phyloP scores from a whole-genome alignment of 1,139 yeast genomes.

The Suhomyces taliae region DNA sequence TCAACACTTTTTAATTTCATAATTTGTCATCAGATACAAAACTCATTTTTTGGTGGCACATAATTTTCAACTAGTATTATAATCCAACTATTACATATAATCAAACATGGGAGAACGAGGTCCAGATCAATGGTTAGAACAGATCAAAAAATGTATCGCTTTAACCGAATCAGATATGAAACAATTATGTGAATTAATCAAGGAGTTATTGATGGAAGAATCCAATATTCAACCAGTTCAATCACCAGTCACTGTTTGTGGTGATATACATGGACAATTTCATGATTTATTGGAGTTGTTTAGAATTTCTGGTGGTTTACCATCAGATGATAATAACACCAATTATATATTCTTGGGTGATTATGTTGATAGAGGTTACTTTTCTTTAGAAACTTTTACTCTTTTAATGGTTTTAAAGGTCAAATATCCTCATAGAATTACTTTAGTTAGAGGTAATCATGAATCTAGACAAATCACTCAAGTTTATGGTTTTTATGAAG shows the following conservation, averaged over 20 bases:
- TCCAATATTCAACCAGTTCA: conserved; percentile 91
- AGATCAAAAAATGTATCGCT: conserved; percentile 85
- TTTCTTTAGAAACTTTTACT: conserved; percentile 89
- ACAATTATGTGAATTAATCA: conserved; percentile 84
- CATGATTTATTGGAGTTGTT: conserved; percentile 91
- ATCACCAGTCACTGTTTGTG: conserved; percentile 95
- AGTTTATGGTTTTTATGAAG: conserved; percentile 91
- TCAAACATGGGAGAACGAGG: conserved; percentile 69
- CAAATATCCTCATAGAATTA: conserved; percentile 79
- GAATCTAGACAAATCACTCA: conserved; percentile 95
- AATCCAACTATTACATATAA: no score
- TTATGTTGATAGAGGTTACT: conserved; percentile 96
- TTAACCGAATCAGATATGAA: conserved; percentile 94
- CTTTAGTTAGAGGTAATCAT: conserved; percentile 91
- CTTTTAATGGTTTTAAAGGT: conserved; percentile 88
- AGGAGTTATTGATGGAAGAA: conserved; percentile 31
- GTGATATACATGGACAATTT: conserved; percentile 98
- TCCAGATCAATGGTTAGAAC: conserved; percentile 96
- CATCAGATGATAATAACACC: conserved; percentile 45
- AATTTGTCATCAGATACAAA: not conserved
- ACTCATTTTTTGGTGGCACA: no score
- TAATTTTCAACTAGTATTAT: no score
- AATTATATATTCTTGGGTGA: conserved; percentile 90
- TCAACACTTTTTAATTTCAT: not conserved
- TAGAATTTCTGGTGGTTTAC: conserved; percentile 92